These are phyloP conservation scores for Gossypium arboreum DNA, from an alignment of 345 rosid genomes.

Conservation along the genomic window DNA sequence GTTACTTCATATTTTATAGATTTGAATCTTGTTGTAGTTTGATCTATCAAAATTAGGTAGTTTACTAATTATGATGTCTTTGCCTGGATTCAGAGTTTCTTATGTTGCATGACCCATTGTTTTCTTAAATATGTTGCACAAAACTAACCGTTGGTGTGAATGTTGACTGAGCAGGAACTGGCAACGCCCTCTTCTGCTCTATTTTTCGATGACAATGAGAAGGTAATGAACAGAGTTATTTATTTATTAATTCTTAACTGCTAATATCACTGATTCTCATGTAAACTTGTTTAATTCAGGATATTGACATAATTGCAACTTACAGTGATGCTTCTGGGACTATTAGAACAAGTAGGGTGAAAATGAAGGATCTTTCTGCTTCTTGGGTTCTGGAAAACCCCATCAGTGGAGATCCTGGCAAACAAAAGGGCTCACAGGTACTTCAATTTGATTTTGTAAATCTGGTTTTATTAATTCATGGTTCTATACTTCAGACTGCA, in stretches of 20 bases:
- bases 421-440: constrained; percentile 50
- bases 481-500: neutral
- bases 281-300: constrained; percentile 42
- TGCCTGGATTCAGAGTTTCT: neutral
- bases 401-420: constrained; percentile 31
- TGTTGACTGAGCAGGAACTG: constrained; percentile 28
- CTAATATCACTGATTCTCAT: constrained; percentile 26
- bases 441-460: constrained; percentile 11
- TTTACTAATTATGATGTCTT: neutral
- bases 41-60: neutral
- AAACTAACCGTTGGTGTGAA: neutral
- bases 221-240: constrained; percentile 38
- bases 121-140: constrained; percentile 6
- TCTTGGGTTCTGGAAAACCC: constrained; percentile 90
- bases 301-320: constrained; percentile 78
- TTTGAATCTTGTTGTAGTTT: neutral
- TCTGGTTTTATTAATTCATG: neutral
- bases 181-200: constrained; percentile 31
- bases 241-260: neutral
- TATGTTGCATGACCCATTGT: neutral
- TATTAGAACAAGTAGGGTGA: constrained; percentile 56
- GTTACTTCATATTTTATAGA: constrained; percentile 24
- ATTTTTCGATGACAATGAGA: constrained; percentile 36
- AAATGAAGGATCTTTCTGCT: constrained; percentile 81
- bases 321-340: constrained; percentile 72